phyloP scores from a whole-genome alignment of 805 yeast species.

The Myxozyma sirexii region DNA sequence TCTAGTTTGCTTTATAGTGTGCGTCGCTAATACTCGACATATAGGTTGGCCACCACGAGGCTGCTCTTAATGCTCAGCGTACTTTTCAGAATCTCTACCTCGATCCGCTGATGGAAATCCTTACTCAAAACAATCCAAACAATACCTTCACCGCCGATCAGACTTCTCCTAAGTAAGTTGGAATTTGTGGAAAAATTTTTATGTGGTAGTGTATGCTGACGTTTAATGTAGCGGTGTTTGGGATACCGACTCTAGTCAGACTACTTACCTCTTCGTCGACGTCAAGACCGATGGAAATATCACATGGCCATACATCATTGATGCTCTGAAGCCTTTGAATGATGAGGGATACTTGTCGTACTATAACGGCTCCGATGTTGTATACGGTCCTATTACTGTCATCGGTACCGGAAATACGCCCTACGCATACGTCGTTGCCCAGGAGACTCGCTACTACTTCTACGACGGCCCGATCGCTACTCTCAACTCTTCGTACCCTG shows the following conservation, averaged over 20 bases:
- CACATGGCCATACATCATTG: constrained; percentile 52
- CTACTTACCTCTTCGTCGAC: constrained; percentile 66
- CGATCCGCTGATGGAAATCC: constrained; percentile 53
- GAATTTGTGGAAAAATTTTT: background rate
- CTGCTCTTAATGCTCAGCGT: constrained; percentile 49
- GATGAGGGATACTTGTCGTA: constrained; percentile 55
- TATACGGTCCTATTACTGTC: constrained; percentile 60
- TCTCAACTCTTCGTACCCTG: constrained; percentile 32
- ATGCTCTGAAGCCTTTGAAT: constrained; percentile 52
- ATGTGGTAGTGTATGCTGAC: background rate
- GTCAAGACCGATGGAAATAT: constrained; percentile 52
- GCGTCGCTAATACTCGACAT: constrained; percentile 46
- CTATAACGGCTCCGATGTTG: constrained; percentile 47
- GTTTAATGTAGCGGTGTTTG: constrained; percentile 43
- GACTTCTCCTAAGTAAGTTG: constrained; percentile 24
- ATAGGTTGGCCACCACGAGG: constrained; percentile 58
- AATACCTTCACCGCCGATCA: constrained; percentile 30
- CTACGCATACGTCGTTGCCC: constrained; percentile 42
- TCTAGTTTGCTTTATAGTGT: background rate
- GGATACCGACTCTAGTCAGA: constrained; percentile 52
- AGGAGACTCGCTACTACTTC: constrained; percentile 47
- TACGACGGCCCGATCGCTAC: constrained; percentile 55
- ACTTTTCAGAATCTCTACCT: constrained; percentile 58
- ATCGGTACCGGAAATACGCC: constrained; percentile 72
- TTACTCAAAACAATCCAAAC: constrained; percentile 52